Conservation (phyloP, 2,329 filamentous ascomycete genomes). For the Dactylonectria macrodidyma region DNA sequence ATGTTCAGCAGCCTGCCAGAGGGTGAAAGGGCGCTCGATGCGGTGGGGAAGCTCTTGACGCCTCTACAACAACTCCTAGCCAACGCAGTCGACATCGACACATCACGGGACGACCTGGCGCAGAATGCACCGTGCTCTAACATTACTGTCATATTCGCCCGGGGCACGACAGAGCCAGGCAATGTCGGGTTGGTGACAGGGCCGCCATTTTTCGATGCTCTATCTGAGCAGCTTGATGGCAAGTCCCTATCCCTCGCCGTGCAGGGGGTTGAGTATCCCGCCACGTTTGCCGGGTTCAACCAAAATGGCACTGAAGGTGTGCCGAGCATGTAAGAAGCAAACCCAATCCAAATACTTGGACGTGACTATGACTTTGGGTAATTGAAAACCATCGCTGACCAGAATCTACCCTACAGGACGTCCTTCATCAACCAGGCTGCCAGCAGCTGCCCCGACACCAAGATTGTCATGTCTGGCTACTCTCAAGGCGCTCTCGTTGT, state of each 20-base stretch:
- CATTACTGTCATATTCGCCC: conserved; percentile 23
- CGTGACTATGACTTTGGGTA: no score
- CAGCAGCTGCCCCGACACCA: conserved; percentile 17
- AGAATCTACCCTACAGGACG: not conserved
- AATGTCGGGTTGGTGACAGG: conserved; percentile 16
- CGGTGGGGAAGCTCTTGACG: no score
- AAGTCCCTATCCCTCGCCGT: conserved; percentile 12
- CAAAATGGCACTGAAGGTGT: conserved; percentile 11
- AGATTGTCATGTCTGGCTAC: conserved; percentile 27
- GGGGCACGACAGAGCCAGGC: conserved; percentile 21
- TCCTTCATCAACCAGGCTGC: conserved; percentile 11
- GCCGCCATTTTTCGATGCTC: conserved; percentile 12
- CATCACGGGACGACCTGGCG: no score
- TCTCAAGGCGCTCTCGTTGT: conserved; percentile 23
- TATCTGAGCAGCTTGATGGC: conserved; percentile 8
- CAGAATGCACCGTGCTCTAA: not conserved
- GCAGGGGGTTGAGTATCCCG: conserved; percentile 23
- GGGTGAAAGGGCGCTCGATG: no score
- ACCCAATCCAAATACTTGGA: not conserved
- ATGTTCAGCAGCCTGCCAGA: no score
- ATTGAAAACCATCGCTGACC: no score
- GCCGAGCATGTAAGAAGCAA: conserved; percentile 13
- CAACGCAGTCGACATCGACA: no score
- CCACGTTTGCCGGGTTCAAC: conserved; percentile 16
- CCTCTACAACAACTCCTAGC: no score